phyloP scores from a whole-genome alignment of 441 rosid species.

The Gossypium aridum region DNA sequence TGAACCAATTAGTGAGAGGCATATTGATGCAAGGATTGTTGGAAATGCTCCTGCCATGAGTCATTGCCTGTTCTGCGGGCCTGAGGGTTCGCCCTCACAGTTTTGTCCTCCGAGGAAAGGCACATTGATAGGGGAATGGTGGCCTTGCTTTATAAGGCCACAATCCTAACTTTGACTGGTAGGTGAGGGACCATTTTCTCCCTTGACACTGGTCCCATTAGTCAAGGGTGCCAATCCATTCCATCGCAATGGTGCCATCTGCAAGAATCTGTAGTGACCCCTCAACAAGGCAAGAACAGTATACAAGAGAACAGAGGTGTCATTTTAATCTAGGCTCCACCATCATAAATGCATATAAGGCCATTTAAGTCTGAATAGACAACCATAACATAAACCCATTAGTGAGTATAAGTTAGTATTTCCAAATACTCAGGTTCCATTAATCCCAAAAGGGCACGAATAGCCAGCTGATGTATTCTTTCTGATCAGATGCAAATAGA shows the following conservation, averaged over 20 bases:
- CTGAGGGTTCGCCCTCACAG: background rate
- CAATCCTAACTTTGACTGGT: background rate
- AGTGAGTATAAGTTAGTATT: background rate
- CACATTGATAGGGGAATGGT: background rate
- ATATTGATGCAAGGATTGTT: background rate
- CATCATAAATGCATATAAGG: background rate
- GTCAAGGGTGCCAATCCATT: background rate
- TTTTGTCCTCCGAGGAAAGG: background rate
- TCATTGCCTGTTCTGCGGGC: background rate
- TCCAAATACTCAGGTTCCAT: background rate
- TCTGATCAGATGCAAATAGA: background rate
- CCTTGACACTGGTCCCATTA: background rate
- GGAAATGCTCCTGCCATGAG: background rate
- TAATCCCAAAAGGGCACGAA: background rate
- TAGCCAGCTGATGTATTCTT: background rate
- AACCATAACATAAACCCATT: background rate
- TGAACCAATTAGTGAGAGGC: background rate
- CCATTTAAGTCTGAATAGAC: background rate
- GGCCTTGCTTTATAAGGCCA: background rate
- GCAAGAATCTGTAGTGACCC: background rate
- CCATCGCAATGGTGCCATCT: background rate
- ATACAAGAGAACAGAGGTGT: background rate
- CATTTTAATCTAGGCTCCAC: background rate
- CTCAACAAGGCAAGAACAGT: background rate
- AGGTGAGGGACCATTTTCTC: background rate